Base-by-base conservation (phyloP, 164 flowering plant species). In the Tetracentron sinense region DNA sequence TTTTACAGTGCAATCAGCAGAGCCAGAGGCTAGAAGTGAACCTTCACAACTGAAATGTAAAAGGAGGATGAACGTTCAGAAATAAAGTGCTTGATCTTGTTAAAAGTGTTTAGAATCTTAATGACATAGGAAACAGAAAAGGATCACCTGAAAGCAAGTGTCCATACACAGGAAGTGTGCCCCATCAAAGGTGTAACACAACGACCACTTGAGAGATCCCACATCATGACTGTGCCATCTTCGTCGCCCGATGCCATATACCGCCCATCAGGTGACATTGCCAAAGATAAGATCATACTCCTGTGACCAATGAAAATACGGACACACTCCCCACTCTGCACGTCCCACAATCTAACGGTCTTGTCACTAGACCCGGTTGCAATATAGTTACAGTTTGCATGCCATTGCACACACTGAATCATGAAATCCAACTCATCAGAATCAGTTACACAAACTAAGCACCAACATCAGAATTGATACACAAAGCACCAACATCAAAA, bases 191-290 rank as follows among this genome's bases (percentile, higher is more conserved):
- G 98, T 30, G 92, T 81, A 42, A 95, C 76, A 66, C 93, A 88
- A 25, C 95, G 96, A 47, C 95, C 99, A 51, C 80, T 90, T 47
- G 98, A 79, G 49, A 92, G 85, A 71, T 92, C 98, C 99, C 99
- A 90, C 98, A 95, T 90, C 97, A 92, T 88, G 67, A 95, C 85
- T 19, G 86, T 78, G n/a, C 98, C 97, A 67, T 95, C 98, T 78
- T 95, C 99, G 73, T 95, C 99, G 54, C 97, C 99, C 62, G 99
- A 95, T 54, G 97, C 97, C 97, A 92, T 86, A 63, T 88, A 88
- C 16, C 98, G 84, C 48, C 99, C 98, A 64, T 95, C 98, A 20
- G 99, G 98, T 20, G 99, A 92, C 94, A 95, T 86, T 50, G 97
- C 97, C 78, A 95, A 68, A 4, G 88, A 85, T 61, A 95, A 70